phyloP scores from a whole-genome alignment of 192 early-diverging fungal species.

The Podochytrium sp. region DNA sequence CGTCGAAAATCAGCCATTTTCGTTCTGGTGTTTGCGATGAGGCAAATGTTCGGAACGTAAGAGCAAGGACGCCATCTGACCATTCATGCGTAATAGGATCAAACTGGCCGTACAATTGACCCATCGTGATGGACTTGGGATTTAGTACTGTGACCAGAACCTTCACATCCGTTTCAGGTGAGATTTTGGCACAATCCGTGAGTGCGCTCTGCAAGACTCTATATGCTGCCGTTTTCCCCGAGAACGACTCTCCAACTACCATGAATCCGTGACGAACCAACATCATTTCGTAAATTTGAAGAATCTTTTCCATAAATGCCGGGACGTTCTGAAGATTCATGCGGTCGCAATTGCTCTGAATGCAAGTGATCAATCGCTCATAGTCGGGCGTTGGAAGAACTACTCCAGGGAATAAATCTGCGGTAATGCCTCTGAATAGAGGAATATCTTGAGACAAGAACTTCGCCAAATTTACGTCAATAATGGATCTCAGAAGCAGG shows the following conservation, averaged over 20 bases:
- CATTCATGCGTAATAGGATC: constrained; percentile 66
- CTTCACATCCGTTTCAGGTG: constrained; percentile 51
- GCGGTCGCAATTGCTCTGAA: constrained; percentile 45
- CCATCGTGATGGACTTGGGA: constrained; percentile 70
- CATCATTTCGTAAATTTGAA: constrained; percentile 72
- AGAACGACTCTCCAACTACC: constrained; percentile 62
- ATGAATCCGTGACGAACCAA: constrained; percentile 65
- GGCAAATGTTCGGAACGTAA: constrained; percentile 61
- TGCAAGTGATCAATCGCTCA: constrained; percentile 47
- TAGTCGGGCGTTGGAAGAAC: constrained; percentile 62
- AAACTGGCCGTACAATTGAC: constrained; percentile 67
- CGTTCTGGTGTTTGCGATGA: constrained; percentile 56
- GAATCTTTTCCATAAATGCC: constrained; percentile 60
- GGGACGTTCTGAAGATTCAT: constrained; percentile 60
- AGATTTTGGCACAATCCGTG: constrained; percentile 52
- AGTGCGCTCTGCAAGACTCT: constrained; percentile 55
- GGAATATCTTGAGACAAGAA: constrained; percentile 67
- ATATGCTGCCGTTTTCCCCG: constrained; percentile 61
- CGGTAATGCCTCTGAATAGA: constrained; percentile 65
- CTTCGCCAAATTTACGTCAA: constrained; percentile 66
- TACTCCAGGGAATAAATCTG: constrained; percentile 65
- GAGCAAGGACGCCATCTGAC: constrained; percentile 63
- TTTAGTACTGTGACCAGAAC: constrained; percentile 54
- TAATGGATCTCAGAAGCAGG: constrained; percentile 60
- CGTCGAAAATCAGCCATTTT: constrained; percentile 69